A percentile compares a stretch with the other conserved stretches of the same genome.
Evolutionary conservation across 2,329 filamentous ascomycete genomes (phyloP).

Genomic region (Pleurostoma richardsiae): DNA sequence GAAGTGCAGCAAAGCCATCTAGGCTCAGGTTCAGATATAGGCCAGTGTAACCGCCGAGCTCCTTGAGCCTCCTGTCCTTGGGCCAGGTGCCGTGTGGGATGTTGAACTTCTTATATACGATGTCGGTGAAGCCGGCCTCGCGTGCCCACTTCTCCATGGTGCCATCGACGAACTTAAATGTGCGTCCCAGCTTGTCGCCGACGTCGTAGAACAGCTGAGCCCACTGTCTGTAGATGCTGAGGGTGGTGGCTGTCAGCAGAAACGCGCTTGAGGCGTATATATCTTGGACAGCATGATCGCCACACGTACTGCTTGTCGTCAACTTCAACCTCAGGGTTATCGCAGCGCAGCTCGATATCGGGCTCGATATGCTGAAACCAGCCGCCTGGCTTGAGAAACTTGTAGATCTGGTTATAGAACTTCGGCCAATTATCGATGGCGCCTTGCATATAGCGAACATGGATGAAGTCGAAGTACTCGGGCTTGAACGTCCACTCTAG

Average conservation of each 20-base stretch:
- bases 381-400: slow-evolving; percentile 38
- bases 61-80: slow-evolving; percentile 35
- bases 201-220: slow-evolving; percentile 16
- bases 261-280: too few species aligned
- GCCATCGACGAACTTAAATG: slow-evolving; percentile 15
- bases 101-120: slow-evolving; percentile 30
- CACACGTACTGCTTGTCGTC: not conserved
- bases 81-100: slow-evolving; percentile 42
- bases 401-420: slow-evolving; percentile 45
- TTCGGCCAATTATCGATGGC: slow-evolving; percentile 50
- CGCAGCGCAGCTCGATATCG: not conserved
- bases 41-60: slow-evolving; percentile 29
- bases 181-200: slow-evolving; percentile 18
- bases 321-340: not conserved
- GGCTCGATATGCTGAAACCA: slow-evolving; percentile 17
- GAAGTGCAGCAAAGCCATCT: slow-evolving; percentile 20
- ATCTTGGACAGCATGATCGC: too few species aligned
- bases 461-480: slow-evolving; percentile 52
- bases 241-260: too few species aligned
- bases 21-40: slow-evolving; percentile 19
- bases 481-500: slow-evolving; percentile 37
- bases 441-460: slow-evolving; percentile 53
- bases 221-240: not conserved
- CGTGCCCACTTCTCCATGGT: slow-evolving; percentile 15
- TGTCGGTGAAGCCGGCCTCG: slow-evolving; percentile 32